Base-by-base conservation (phyloP, 306 rosid species). In the Senna siamea region DNA sequence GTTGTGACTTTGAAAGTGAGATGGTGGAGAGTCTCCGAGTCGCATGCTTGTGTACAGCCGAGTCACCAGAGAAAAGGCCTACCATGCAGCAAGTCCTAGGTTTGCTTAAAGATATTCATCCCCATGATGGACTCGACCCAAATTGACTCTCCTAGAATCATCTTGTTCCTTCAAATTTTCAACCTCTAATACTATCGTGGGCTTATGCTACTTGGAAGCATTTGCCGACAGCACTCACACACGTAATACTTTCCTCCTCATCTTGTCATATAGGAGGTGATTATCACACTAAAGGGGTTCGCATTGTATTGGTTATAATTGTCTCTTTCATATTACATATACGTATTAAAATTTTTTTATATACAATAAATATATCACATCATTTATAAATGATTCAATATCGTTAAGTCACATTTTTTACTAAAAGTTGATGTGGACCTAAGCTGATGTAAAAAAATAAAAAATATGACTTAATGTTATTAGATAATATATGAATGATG, bases 11-110 rank as follows among this genome's bases (percentile, higher is more conserved):
- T 74, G 99, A 76, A 79, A 44, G 71, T 8, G 81, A 88, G 62
- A 90, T 95, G 98, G 89, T 85, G 69, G 98, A 92, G 87, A 76
- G 88, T 47, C 96, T 95, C 77, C 92, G 98, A 58, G 97, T 95
- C 0, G 99, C 92, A 62, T 95, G 90, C 50, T 76, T 95, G 19
- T 92, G 99, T 64, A 95, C 99, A 69, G 93, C 95, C 11, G 99
- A 95, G 83, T 83, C 93, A 3, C 85, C 98, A 0, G 88, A 61
- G 71, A 95, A 95, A 73, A 90, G 99, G 77, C 98, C 99, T 9
- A 83, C 86, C 5, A 92, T 92, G 98, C 93, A 87, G 13, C 99
- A 95, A 19, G 98, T 92, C 4, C 63, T 92, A 56, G 99, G 99
- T 37, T 80, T 92, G 72, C 92, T 95, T 43, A 90, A 92, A 72